phyloP scores from a whole-genome alignment of 176 grass and related monocot genomes.

The Oryza coarctata region DNA sequence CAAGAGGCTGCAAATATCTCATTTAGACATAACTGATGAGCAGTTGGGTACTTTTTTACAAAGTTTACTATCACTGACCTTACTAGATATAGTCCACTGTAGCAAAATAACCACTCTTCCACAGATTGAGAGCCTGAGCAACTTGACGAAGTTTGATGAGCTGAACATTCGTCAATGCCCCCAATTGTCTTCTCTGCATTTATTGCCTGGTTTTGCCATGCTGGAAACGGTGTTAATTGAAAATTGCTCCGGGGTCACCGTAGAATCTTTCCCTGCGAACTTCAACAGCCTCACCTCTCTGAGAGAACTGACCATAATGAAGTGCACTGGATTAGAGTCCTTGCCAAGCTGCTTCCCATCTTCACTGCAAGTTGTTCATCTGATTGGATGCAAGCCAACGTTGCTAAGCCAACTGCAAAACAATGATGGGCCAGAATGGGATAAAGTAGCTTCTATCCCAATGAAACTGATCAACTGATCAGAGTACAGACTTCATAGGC shows the following conservation, averaged over 20 bases:
- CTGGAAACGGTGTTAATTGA: slow-evolving; percentile 45
- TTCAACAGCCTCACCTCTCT: slow-evolving; percentile 40
- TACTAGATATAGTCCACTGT: slow-evolving; percentile 44
- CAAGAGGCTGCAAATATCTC: slow-evolving; percentile 39
- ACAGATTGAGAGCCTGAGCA: slow-evolving; percentile 13
- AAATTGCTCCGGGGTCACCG: slow-evolving; percentile 41
- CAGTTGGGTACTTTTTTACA: slow-evolving; percentile 33
- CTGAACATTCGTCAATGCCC: slow-evolving; percentile 48
- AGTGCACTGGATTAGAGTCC: slow-evolving; percentile 39
- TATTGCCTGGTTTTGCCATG: slow-evolving; percentile 26
- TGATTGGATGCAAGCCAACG: slow-evolving; percentile 45
- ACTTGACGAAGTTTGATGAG: slow-evolving; percentile 38
- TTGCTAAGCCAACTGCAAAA: slow-evolving; percentile 26
- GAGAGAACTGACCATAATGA: slow-evolving; percentile 51
- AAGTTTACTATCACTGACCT: slow-evolving; percentile 10
- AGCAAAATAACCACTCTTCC: slow-evolving; percentile 46
- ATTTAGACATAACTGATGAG: slow-evolving; percentile 36
- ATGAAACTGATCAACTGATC: slow-evolving; percentile 31
- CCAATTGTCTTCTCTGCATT: slow-evolving; percentile 34
- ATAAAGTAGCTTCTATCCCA: slow-evolving; percentile 37
- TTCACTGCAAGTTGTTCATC: slow-evolving; percentile 45
- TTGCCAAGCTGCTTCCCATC: slow-evolving; percentile 50
- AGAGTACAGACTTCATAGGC: not conserved
- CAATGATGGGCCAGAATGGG: slow-evolving; percentile 42
- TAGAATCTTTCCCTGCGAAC: slow-evolving; percentile 45